A percentile compares a stretch with the other conserved stretches of the same genome.
Conservation (phyloP, 169 alveolate species). For the Plasmodium relictum region DNA sequence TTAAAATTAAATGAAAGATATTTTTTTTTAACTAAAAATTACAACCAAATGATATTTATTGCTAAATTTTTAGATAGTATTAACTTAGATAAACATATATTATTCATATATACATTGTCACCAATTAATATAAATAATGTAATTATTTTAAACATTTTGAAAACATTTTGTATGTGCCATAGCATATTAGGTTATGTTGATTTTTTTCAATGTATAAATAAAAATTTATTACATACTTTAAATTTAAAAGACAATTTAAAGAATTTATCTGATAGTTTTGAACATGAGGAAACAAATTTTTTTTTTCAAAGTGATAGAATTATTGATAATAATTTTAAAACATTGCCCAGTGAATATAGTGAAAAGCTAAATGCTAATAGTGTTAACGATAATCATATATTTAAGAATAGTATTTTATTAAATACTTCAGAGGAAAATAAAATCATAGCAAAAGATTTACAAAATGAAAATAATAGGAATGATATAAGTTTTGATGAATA, state of each 20-base stretch:
- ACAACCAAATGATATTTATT: conserved; percentile 51
- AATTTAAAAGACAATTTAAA: neutral
- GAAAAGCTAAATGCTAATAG: neutral
- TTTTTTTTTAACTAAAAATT: conserved; percentile 66
- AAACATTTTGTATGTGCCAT: conserved; percentile 53
- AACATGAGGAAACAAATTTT: neutral
- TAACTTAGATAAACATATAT: conserved; percentile 11
- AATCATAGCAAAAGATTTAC: neutral
- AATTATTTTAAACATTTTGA: conserved; percentile 22
- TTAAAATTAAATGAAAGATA: conserved; percentile 40
- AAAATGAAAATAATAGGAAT: neutral
- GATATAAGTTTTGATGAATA: conserved; percentile 18
- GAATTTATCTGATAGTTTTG: neutral
- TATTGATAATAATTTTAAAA: neutral
- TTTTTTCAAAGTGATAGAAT: neutral
- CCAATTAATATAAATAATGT: conserved; percentile 53
- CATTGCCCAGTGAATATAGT: neutral
- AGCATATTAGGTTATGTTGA: conserved; percentile 56
- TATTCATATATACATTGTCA: conserved; percentile 38
- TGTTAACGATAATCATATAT: neutral
- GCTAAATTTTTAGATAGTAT: conserved; percentile 29
- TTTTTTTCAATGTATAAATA: conserved; percentile 54
- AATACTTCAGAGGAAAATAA: neutral
- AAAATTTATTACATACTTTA: neutral
- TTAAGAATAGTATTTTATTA: neutral